Evolutionary conservation across 306 rosid species (phyloP), one percentile per base, ranked within the genome.

Genomic region (Mucuna pruriens): DNA sequence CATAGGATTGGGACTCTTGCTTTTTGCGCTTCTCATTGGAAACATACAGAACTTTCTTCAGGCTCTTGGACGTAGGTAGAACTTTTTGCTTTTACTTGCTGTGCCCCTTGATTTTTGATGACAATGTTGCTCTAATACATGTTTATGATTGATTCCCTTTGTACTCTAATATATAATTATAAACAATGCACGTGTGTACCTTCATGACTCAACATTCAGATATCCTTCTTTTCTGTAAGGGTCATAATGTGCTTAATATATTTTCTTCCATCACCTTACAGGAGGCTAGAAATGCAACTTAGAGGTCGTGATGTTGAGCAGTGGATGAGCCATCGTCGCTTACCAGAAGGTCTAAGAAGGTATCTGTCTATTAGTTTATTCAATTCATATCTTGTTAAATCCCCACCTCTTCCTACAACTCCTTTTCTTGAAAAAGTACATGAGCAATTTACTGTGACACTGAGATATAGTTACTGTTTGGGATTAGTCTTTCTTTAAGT

Each of bases 241-340:
- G 26, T 54, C 69, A 55, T 57, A 26, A 39, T 65, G 31, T n/a
- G 81, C 52, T 70, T 82, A 19, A 76, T 39, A 2, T 31, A 51
- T 83, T 57, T 54, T 80, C 17, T 54, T 73, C 45, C 44, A 20
- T 51, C 55, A 52, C 3, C 23, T 84, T 67, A 3, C 46, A 94
- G 98, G 91, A 90, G 89, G 84, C 64, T 88, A 74, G 97, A 94
- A 85, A 91, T 88, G 98, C 90, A 94, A 34, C 90, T 90, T 46
- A 85, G 98, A 80, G 91, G 92, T 8, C 97, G 94, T 62, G 98
- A 94, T 64, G 92, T 88, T 73, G 97, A 94, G 80, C 97, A 88
- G 76, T 94, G 98, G 98, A 94, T 94, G 98, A 89, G 91, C 22
- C 98, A 91, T 71, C 92, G 97, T 16, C 94, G 97, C 71, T 90